Conservation (phyloP, 176 grass and related monocot species). For the Carex cristatella region DNA sequence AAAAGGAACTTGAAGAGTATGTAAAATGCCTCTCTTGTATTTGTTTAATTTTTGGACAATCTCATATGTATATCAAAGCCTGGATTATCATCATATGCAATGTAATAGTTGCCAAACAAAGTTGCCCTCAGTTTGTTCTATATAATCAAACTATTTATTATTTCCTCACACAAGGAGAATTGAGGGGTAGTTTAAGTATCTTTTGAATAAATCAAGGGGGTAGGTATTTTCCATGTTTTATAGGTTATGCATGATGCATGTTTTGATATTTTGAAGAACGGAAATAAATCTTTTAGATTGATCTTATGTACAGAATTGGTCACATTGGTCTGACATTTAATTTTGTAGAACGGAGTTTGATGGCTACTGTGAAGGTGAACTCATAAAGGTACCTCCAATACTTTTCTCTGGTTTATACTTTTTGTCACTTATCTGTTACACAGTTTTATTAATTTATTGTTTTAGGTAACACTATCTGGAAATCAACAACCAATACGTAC, state of each 20-base stretch:
- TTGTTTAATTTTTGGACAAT: slow-evolving; percentile 25
- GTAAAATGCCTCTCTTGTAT: slow-evolving; percentile 11
- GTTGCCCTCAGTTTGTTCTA: background rate
- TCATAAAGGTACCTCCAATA: slow-evolving; percentile 71
- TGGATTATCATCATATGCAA: background rate
- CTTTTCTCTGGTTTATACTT: background rate
- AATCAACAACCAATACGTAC: slow-evolving; percentile 90
- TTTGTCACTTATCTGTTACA: background rate
- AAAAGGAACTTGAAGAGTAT: slow-evolving; percentile 98
- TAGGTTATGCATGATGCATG: background rate
- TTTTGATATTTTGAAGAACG: slow-evolving; percentile 16
- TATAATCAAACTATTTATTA: background rate
- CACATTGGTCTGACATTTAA: background rate
- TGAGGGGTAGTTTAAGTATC: background rate
- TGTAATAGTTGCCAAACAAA: background rate
- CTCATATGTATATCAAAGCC: background rate
- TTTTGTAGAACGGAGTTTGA: slow-evolving; percentile 87
- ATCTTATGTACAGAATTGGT: background rate
- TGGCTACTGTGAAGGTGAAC: slow-evolving; percentile 95
- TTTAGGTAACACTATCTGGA: slow-evolving; percentile 88
- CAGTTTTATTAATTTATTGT: slow-evolving; percentile 5
- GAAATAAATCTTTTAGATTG: background rate
- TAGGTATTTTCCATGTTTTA: background rate
- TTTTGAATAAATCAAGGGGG: background rate
- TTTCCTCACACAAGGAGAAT: background rate